Conservation (phyloP, 257 asterid genomes). For the Capsicum rhomboideum region DNA sequence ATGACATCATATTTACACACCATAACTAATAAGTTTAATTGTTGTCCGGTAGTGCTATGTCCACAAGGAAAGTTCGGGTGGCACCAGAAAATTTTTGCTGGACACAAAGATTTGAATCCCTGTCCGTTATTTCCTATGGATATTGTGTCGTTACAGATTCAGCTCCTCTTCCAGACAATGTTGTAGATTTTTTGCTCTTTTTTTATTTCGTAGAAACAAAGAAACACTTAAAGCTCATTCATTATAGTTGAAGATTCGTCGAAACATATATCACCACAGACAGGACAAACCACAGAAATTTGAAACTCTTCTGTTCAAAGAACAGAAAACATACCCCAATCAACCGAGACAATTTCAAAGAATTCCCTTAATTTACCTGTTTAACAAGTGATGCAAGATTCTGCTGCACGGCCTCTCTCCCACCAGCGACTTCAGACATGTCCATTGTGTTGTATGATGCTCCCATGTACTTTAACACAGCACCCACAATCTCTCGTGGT, state of each 20-base stretch:
- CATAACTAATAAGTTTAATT: no score
- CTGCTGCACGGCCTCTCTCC: conserved; percentile 59
- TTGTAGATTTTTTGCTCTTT: neutral
- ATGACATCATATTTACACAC: no score
- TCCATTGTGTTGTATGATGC: conserved; percentile 73
- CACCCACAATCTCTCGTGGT: conserved; percentile 83
- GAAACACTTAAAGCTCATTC: neutral
- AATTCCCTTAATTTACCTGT: conserved; percentile 43
- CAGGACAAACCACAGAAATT: neutral
- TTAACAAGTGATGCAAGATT: conserved; percentile 54
- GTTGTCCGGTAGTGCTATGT: no score
- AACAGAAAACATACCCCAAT: neutral
- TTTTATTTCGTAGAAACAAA: neutral
- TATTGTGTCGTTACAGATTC: neutral
- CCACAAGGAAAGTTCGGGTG: neutral
- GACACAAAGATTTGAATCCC: neutral
- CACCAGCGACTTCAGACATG: conserved; percentile 70
- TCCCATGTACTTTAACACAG: conserved; percentile 82
- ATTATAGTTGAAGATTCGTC: neutral
- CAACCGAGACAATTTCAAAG: neutral
- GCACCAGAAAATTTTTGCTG: neutral
- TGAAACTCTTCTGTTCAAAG: neutral
- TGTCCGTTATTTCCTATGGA: neutral
- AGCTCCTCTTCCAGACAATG: neutral
- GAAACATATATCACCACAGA: neutral